phyloP scores from a whole-genome alignment of 192 early-diverging fungal genomes.

The Chytriomyces sp. region DNA sequence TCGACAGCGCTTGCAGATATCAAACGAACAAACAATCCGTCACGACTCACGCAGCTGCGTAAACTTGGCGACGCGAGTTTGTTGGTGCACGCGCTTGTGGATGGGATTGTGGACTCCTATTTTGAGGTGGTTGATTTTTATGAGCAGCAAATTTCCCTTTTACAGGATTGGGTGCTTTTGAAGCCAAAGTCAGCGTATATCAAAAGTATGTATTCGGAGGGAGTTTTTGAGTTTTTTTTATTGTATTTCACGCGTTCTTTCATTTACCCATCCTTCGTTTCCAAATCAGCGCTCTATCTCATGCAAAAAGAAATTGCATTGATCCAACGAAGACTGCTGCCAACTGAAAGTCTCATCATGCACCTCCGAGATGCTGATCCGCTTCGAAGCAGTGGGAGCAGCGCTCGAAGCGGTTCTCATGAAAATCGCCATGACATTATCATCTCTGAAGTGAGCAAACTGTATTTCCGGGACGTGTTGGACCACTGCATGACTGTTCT shows the following conservation, averaged over 20 bases:
- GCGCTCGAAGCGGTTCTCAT: constrained; percentile 3
- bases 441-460: constrained; percentile 41
- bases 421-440: constrained; percentile 26
- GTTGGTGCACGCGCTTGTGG: constrained; percentile 24
- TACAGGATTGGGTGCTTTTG: constrained; percentile 11
- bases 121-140: constrained; percentile 22
- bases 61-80: neutral
- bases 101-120: constrained; percentile 29
- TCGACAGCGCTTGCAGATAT: neutral
- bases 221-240: neutral
- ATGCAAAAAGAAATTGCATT: constrained; percentile 51
- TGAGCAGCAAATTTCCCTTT: neutral
- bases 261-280: no score
- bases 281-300: constrained; percentile 41
- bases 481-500: constrained; percentile 59
- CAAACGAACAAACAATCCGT: neutral
- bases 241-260: neutral
- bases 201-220: constrained; percentile 13
- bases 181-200: constrained; percentile 7
- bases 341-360: constrained; percentile 51
- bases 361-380: constrained; percentile 27
- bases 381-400: neutral
- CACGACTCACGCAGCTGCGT: constrained; percentile 15
- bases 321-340: constrained; percentile 52
- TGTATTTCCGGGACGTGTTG: constrained; percentile 57